Percentiles rank a stretch among this genome's conserved stretches.
Evolutionary conservation across 2,329 filamentous ascomycete species (phyloP).

Genomic region (Septoria linicola): DNA sequence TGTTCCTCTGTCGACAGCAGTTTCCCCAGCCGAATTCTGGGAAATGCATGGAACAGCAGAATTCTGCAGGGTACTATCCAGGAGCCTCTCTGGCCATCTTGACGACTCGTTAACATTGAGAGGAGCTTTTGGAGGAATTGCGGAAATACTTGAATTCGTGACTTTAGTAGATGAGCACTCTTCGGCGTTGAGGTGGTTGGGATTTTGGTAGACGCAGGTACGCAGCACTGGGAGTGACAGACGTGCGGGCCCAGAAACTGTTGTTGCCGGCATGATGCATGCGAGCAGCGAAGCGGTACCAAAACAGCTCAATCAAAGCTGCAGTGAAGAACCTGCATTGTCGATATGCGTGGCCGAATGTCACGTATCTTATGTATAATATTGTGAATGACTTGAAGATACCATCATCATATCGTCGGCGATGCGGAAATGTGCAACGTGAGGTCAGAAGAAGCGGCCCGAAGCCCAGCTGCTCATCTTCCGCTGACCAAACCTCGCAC

Average conservation of each 20-base stretch:
- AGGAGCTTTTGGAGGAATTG: slow-evolving; percentile 1
- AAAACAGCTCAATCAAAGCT: too few relatives aligned
- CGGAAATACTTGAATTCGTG: slow-evolving; percentile 16
- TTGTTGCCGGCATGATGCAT: background rate
- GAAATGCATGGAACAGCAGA: slow-evolving; percentile 17
- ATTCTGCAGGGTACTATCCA: slow-evolving; percentile 18
- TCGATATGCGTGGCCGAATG: too few relatives aligned
- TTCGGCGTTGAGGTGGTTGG: slow-evolving; percentile 22
- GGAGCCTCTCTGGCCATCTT: slow-evolving; percentile 11
- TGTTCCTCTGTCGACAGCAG: slow-evolving; percentile 4
- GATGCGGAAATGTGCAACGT: too few relatives aligned
- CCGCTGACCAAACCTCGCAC: too few relatives aligned
- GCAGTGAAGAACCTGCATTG: too few relatives aligned
- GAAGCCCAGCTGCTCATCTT: too few relatives aligned
- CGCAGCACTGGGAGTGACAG: background rate
- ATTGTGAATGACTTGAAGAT: too few relatives aligned
- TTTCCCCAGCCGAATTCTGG: slow-evolving; percentile 17
- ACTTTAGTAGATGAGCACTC: slow-evolving; percentile 18
- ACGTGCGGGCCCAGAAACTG: background rate
- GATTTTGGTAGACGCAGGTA: slow-evolving; percentile 19
- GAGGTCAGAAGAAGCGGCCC: too few relatives aligned
- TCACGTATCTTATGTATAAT: too few relatives aligned
- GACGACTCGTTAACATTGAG: slow-evolving; percentile 1
- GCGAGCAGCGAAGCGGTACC: background rate
- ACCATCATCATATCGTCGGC: too few relatives aligned